Conservation (phyloP, 352 stramenopile genomes). For the Phytophthora sansomeana region DNA sequence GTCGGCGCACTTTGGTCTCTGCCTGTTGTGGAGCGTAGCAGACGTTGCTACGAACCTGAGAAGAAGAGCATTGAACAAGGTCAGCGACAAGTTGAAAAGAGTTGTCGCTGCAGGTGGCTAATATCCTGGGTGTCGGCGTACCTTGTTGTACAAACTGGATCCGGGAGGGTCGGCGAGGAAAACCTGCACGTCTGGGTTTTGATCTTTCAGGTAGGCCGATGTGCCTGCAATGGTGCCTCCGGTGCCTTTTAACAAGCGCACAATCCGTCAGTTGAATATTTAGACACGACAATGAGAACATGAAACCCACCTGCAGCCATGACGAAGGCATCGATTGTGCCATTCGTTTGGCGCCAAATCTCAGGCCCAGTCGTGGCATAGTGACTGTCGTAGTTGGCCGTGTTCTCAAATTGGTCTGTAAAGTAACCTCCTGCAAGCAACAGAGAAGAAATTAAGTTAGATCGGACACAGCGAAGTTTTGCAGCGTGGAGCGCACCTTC, state of each 20-base stretch:
- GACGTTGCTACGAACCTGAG: slow-evolving; percentile 92
- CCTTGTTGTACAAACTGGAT: slow-evolving; percentile 97
- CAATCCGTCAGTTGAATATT: neutral
- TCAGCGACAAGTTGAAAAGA: neutral
- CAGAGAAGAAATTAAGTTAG: neutral
- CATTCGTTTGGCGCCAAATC: slow-evolving; percentile 94
- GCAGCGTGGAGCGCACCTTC: slow-evolving; percentile 48
- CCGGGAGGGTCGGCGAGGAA: slow-evolving; percentile 97
- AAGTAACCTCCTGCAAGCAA: slow-evolving; percentile 89
- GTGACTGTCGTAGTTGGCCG: slow-evolving; percentile 95
- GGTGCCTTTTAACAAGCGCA: slow-evolving; percentile 70
- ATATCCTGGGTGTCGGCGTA: slow-evolving; percentile 11
- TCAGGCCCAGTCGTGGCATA: slow-evolving; percentile 95
- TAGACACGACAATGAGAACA: slow-evolving; percentile 5
- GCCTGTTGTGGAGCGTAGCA: slow-evolving; percentile 96
- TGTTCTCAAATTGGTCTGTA: slow-evolving; percentile 99
- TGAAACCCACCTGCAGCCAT: slow-evolving; percentile 93
- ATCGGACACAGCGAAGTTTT: neutral
- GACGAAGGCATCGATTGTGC: slow-evolving; percentile 96
- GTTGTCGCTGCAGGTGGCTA: neutral
- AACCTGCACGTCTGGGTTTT: slow-evolving; percentile 86
- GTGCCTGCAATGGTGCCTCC: slow-evolving; percentile 98
- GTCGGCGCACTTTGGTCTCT: slow-evolving; percentile 91
- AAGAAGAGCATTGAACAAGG: slow-evolving; percentile 6
- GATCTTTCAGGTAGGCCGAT: slow-evolving; percentile 93